Evolutionary conservation across 192 early-diverging fungal species (phyloP).

Genomic region (Coemansia sp.): DNA sequence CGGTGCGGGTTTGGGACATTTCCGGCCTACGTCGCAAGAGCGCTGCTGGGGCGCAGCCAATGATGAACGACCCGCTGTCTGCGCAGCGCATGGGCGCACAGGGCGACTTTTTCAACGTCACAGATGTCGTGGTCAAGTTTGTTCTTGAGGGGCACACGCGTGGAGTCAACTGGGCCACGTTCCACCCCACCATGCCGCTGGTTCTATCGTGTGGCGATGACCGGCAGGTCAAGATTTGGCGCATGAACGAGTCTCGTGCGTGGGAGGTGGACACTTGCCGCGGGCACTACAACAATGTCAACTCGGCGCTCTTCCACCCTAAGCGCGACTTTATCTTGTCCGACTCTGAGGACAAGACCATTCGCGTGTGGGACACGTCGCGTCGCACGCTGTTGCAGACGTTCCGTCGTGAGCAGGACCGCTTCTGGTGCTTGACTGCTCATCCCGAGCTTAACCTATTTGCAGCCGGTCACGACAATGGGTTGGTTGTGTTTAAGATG

Average conservation of each 20-base stretch:
- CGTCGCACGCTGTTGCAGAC: conserved; percentile 94
- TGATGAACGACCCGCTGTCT: conserved; percentile 40
- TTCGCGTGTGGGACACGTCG: conserved; percentile 97
- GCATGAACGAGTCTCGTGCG: conserved; percentile 97
- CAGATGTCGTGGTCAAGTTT: conserved; percentile 96
- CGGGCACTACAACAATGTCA: conserved; percentile 98
- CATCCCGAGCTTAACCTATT: conserved; percentile 98
- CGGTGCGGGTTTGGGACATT: conserved; percentile 99
- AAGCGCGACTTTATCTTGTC: conserved; percentile 94
- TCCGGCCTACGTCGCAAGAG: conserved; percentile 70
- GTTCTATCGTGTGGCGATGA: conserved; percentile 98
- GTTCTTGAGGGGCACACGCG: conserved; percentile 97
- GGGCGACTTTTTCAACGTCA: conserved; percentile 94
- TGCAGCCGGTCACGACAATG: conserved; percentile 97
- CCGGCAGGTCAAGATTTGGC: conserved; percentile 97
- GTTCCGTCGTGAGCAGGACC: conserved; percentile 94
- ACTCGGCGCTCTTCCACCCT: conserved; percentile 91
- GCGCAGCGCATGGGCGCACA: conserved; percentile 61
- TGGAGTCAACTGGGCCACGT: conserved; percentile 97
- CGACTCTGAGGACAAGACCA: conserved; percentile 94
- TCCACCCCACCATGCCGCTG: conserved; percentile 95
- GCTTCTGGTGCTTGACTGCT: conserved; percentile 93
- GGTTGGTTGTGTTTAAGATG: conserved; percentile 97
- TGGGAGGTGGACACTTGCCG: conserved; percentile 99
- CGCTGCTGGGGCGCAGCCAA: conserved; percentile 48